A percentile compares a stretch with the other conserved stretches of the same genome.
phyloP scores from a whole-genome alignment of 75 land plant genomes.

The Pinus taeda region DNA sequence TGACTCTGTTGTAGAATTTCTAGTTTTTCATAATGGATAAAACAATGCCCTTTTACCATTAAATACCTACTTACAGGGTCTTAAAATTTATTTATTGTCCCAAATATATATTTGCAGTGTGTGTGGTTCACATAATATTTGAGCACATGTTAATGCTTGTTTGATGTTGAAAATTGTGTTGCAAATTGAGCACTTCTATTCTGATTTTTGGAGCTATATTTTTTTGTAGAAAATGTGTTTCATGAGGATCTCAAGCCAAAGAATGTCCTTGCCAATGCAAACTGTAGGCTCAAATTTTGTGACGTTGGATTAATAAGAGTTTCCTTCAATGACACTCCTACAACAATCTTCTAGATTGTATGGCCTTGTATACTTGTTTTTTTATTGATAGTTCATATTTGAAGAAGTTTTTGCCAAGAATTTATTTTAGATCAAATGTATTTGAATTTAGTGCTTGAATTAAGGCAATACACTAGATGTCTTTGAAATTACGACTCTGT shows the following conservation, averaged over 20 bases:
- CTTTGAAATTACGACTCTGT: not conserved
- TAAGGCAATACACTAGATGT: not conserved
- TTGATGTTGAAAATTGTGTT: not conserved
- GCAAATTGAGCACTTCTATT: not conserved
- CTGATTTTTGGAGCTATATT: slow-evolving; percentile 9
- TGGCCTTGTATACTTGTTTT: slow-evolving; percentile 2
- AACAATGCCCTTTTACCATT: too few species aligned
- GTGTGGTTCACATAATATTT: too few species aligned
- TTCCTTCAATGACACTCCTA: slow-evolving; percentile 88
- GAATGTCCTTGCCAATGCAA: slow-evolving; percentile 83
- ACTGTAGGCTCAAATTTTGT: slow-evolving; percentile 91
- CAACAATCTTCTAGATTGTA: slow-evolving; percentile 95
- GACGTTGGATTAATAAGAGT: slow-evolving; percentile 96
- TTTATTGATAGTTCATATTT: not conserved
- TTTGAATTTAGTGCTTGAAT: not conserved
- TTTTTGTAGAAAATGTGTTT: slow-evolving; percentile 82
- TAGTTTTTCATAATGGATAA: too few species aligned
- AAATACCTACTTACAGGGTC: too few species aligned
- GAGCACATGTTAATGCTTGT: too few species aligned
- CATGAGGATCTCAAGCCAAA: slow-evolving; percentile 91
- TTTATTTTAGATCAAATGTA: not conserved
- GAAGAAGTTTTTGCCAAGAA: not conserved
- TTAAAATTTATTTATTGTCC: too few species aligned
- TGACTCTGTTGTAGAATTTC: too few species aligned
- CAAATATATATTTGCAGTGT: too few species aligned